Base-by-base conservation (phyloP, 306 rosid genomes). In the Parietaria judaica region DNA sequence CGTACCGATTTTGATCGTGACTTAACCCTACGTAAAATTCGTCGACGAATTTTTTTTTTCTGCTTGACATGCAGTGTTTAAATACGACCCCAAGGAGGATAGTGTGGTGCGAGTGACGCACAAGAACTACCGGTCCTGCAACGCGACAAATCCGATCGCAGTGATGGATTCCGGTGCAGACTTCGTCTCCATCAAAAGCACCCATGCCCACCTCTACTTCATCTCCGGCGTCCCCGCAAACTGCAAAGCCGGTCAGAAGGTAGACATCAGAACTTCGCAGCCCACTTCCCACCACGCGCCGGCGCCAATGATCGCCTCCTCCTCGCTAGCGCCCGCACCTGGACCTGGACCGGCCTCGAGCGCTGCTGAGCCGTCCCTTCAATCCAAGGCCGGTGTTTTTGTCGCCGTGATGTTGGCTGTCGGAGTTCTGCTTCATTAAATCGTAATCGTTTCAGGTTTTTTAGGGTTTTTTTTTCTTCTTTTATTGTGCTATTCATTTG, bases 171-270 rank as follows among this genome's bases (percentile, higher is more conserved):
- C 63, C 31, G 81, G 78, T 14, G 17, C 47, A 2, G 81, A 70
- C 37, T 7, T 51, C 11, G 56, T 80, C 39, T 0, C 10, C 10
- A 54, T 73, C 4, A 58, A 57, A 23, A 61, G 47, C 1, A 51
- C 66, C 13, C 60, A 56, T 16, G 77, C 73, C 15, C 55, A 63
- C 66, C 63, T 51, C 56, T 80, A 63, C 64, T 73, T 60, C 76
- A 61, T 77, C 49, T 73, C 75, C 39, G 72, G 79, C 54, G 50
- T 54, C 54, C 58, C 39, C 1, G 70, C 39, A 5, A 78, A 71
- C 47, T 81, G 82, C 44, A 8, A 6, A 2, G 39, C 44, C 7
- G 74, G 78, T 3, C 76, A 70, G 31, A 81, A 68, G 41, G 60
- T 81, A 37, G 68, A 81, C 60, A 51, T 81, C 44, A 60, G 67